phyloP scores from a whole-genome alignment of 1,139 yeast species.

The Hyphopichia fennica region DNA sequence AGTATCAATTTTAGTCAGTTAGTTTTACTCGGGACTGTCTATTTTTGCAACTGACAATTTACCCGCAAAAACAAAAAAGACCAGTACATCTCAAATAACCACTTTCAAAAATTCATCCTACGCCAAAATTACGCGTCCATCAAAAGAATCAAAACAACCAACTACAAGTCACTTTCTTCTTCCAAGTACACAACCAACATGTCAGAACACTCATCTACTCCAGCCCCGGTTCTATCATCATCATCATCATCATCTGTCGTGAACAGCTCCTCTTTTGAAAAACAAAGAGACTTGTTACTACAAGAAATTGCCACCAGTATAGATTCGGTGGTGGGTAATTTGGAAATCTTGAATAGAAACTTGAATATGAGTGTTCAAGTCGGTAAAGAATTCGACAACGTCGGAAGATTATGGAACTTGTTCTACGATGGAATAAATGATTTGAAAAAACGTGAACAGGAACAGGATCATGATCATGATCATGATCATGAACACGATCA shows the following conservation, averaged over 20 bases:
- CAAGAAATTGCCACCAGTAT: conserved; percentile 44
- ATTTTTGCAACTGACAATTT: too few relatives aligned
- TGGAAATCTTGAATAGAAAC: conserved; percentile 43
- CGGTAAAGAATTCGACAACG: conserved; percentile 48
- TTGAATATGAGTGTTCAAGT: conserved; percentile 44
- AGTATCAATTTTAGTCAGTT: too few relatives aligned
- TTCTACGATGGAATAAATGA: conserved; percentile 40
- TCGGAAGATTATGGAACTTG: conserved; percentile 43
- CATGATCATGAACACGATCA: too few relatives aligned
- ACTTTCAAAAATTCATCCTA: too few relatives aligned
- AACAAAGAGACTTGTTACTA: conserved; percentile 43
- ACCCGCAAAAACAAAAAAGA: too few relatives aligned
- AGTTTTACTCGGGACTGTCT: too few relatives aligned
- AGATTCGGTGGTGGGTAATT: conserved; percentile 41
- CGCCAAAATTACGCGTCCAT: too few relatives aligned
- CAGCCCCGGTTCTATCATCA: neutral
- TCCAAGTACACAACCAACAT: neutral
- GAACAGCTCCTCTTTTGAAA: conserved; percentile 24
- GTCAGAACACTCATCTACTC: conserved; percentile 2
- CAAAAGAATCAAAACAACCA: too few relatives aligned
- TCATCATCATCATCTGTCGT: neutral
- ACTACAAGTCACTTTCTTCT: neutral
- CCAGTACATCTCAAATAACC: too few relatives aligned
- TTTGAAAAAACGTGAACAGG: conserved; percentile 18
- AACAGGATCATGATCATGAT: too few relatives aligned